A percentile compares a stretch with the other conserved stretches of the same genome.
phyloP scores from a whole-genome alignment of 1,284 basidiomycete genomes.

The Cryptococcus deneoformans region DNA sequence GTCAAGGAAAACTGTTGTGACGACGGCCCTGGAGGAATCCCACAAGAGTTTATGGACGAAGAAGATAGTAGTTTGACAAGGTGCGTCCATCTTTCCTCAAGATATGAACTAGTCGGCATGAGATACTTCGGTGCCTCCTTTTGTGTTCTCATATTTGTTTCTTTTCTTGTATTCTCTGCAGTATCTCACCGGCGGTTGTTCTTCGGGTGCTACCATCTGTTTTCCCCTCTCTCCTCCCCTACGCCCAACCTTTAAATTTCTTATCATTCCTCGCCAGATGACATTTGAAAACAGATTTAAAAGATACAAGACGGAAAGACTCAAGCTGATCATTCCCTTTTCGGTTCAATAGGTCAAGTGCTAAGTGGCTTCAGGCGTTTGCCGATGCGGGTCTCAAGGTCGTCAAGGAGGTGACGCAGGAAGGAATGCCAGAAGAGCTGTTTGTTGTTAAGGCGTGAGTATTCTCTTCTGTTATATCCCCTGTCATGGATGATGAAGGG shows the following conservation, averaged over 20 bases:
- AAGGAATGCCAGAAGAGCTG: slow-evolving; percentile 73
- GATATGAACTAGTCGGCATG: background rate
- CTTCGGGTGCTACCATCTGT: no score
- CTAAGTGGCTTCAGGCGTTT: slow-evolving; percentile 75
- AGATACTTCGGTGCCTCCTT: background rate
- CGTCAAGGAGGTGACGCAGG: slow-evolving; percentile 61
- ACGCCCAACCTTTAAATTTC: no score
- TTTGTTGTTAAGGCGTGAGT: slow-evolving; percentile 78
- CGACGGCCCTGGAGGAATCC: slow-evolving; percentile 54
- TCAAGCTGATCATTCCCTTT: background rate
- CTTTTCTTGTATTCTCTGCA: background rate
- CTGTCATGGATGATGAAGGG: background rate
- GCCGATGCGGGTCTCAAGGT: slow-evolving; percentile 63
- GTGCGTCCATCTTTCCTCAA: slow-evolving; percentile 41
- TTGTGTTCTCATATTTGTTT: background rate
- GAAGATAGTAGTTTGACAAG: slow-evolving; percentile 86
- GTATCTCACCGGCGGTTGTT: no score
- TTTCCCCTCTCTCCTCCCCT: no score
- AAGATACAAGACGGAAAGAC: background rate
- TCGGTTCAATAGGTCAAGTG: slow-evolving; percentile 62
- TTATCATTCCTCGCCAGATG: no score
- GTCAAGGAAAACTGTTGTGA: slow-evolving; percentile 90
- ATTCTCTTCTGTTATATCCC: background rate
- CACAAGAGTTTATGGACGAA: slow-evolving; percentile 66
- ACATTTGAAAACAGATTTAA: background rate